Evolutionary conservation across 2,329 filamentous ascomycete species (phyloP).

Genomic region (Trichoderma afroharzianum): DNA sequence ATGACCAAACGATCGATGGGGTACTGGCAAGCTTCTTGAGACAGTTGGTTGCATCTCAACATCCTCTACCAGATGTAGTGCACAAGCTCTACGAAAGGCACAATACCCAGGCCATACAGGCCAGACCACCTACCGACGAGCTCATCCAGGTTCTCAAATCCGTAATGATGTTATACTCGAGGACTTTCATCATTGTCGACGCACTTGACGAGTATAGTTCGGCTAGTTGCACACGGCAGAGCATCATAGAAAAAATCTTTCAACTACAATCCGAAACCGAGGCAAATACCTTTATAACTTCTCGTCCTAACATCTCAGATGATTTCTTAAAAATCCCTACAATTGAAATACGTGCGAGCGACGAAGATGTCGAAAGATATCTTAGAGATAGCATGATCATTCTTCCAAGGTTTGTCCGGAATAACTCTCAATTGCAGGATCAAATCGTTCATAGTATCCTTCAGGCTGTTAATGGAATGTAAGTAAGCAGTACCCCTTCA

Average conservation of each 20-base stretch:
- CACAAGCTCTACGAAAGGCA: background rate
- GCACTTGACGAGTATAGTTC: background rate
- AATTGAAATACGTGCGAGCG: background rate
- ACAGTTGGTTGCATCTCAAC: background rate
- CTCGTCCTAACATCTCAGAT: no score
- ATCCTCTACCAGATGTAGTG: background rate
- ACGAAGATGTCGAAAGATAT: background rate
- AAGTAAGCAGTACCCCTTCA: background rate
- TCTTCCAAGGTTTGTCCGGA: background rate
- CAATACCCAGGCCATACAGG: accelerated
- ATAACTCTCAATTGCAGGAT: background rate
- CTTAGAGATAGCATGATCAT: background rate
- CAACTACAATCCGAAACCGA: accelerated
- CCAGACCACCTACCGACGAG: background rate
- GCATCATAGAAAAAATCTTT: no score
- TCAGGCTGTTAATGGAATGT: background rate
- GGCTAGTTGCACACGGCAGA: no score
- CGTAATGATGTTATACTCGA: background rate
- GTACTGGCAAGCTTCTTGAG: background rate
- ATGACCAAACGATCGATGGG: accelerated
- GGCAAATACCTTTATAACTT: background rate
- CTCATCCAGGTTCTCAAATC: background rate
- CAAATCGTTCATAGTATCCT: background rate
- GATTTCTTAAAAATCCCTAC: no score
- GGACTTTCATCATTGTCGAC: background rate